Evolutionary conservation across 352 stramenopile species (phyloP), one percentile per base, ranked within the genome.

Genomic region (Globisporangium apiculatum): DNA sequence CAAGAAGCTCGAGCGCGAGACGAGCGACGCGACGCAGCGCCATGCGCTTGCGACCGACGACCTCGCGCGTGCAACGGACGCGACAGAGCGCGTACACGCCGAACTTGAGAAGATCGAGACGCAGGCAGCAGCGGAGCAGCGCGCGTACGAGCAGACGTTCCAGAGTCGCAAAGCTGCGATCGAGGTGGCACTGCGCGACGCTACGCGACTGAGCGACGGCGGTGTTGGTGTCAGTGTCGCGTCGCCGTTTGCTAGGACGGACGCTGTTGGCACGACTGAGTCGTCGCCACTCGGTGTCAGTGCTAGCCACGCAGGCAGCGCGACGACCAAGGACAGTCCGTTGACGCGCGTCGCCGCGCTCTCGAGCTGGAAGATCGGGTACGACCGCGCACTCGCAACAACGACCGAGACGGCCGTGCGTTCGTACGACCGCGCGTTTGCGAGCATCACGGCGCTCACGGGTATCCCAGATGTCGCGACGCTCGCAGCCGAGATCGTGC

Each of bases 1-100:
- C 72, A 91, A 90, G 64, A 91, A 94, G 46, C 69, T 94, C 17
- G 84, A 92, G 65, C 73, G 77, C 6, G 82, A 94, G 62, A 71
- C 73, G 47, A 79, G 67, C 49, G 79, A 82, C 12, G 84, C 55
- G 43, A 76, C 73, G 6, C 37, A 67, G 6, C 74, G 80, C 0
- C 72, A 87, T 49, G 70, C 86, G n/a, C 68, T 75, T 41, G 71
- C 64, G 5, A 61, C 62, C 8, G 57, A 64, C 11, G 83, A 89
- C 36, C 62, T 91, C 18, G 52, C 65, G 51, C 69, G 69, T 36
- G 75, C 62, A 5, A 73, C 68, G 0, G 58, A 83, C 9, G 76
- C 72, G 52, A 83, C 82, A 1, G 65, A 78, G 7, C 64, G 66
- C 0, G 66, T 92, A 31, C 67, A 59, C 12, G 55, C 64, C 1